phyloP scores from a whole-genome alignment of 306 rosid genomes.

The Begonia peltatifolia region DNA sequence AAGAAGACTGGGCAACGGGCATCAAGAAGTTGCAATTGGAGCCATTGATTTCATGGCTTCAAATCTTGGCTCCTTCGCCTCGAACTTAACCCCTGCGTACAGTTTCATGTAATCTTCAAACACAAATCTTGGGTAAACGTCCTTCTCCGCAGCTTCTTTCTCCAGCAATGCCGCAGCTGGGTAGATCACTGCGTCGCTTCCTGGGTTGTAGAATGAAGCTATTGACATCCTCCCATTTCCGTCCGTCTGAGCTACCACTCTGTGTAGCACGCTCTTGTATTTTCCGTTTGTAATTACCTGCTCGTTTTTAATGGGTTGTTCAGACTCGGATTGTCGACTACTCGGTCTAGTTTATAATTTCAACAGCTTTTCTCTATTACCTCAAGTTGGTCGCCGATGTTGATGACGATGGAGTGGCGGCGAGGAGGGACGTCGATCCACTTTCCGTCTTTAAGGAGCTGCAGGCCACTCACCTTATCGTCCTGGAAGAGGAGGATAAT shows the following conservation, averaged over 20 bases:
- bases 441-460: slow-evolving; percentile 64
- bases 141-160: slow-evolving; percentile 47
- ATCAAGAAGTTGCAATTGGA: slow-evolving; percentile 53
- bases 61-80: slow-evolving; percentile 88
- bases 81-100: slow-evolving; percentile 52
- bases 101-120: slow-evolving; percentile 93
- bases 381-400: slow-evolving; percentile 93
- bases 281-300: slow-evolving; percentile 64
- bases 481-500: slow-evolving; percentile 86
- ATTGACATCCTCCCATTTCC: slow-evolving; percentile 70
- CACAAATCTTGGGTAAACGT: slow-evolving; percentile 73
- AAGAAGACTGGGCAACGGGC: no score
- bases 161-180: slow-evolving; percentile 65
- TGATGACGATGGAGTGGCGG: slow-evolving; percentile 79
- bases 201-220: slow-evolving; percentile 92
- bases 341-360: no score
- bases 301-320: neutral
- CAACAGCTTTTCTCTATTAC: slow-evolving; percentile 12
- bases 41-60: slow-evolving; percentile 61
- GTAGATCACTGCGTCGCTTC: slow-evolving; percentile 71
- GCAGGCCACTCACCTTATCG: slow-evolving; percentile 82
- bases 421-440: slow-evolving; percentile 92
- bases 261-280: slow-evolving; percentile 82
- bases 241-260: slow-evolving; percentile 65
- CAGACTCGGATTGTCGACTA: no score